Evolutionary conservation across 257 asterid species (phyloP), one percentile per base, ranked within the genome.

Genomic region (Voacanga thouarsii): DNA sequence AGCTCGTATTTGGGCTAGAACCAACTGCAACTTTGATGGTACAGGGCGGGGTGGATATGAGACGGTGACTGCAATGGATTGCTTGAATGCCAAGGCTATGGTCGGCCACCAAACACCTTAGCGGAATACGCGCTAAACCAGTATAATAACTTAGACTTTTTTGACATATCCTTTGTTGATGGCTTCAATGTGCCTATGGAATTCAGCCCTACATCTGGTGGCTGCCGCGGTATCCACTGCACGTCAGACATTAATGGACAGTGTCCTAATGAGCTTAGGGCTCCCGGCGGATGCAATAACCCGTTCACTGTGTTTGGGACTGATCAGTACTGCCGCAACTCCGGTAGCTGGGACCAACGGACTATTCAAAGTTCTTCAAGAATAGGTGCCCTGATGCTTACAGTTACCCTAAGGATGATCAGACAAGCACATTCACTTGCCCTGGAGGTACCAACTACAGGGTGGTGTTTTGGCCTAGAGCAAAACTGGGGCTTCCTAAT

Each of bases 221-320:
- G 64, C 2, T 82, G 80, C 11, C 83, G 83, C 0, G 73, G 87
- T 65, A 76, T 89, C 16, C 73, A 83, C 2, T 94, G 98, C 83
- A 64, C 87, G 6, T 94, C 85, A 8, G 89, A 89, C 57, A 81
- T 94, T 5, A 79, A 44, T n/a, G 90, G 87, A 0, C 79, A 89
- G 82, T 94, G 98, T 68, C 97, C 97, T 0, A 16, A 11, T 26
- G 47, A 19, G 66, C 89, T 94, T 37, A 80, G 50, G 30, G 82
- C 86, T 15, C 80, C 89, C 7, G 98, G 97, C 0, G 97, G 98
- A 0, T 94, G 98, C 71, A 82, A 94, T 10, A 91, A 94, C 68
- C 96, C 97, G 0, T 92, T 97, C 71, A 89, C 96, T 41, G 96
- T 93, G 28, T 85, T 64, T 68, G 84, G 87, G 75, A 89, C 91